Base-by-base conservation (phyloP, 2,329 filamentous ascomycete genomes). In the Cryphonectria radicalis region DNA sequence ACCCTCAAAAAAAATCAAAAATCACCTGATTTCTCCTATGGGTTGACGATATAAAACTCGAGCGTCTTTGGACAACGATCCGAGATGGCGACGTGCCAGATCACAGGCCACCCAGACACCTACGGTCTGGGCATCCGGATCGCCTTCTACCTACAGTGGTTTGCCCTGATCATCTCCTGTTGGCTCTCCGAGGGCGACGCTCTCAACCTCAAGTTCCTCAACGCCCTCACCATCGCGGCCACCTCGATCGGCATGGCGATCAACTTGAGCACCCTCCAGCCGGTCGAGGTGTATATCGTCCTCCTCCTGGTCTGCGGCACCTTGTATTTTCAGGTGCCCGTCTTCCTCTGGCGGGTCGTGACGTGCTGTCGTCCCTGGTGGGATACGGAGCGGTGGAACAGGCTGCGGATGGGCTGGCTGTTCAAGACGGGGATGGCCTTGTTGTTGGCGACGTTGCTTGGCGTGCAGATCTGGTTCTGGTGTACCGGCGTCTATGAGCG, bases 401-500 rank as follows among this genome's bases (percentile, higher is more conserved):
- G 67, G 22, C 50, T 66, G 3, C 57, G 62, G 32, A 40, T 46
- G 46, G 67, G 72, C 8, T 72, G 66, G 55, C 57, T 71, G 14
- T 72, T 70, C 57, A 53, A 63, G 28, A 53, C 73, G 43, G 43
- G 67, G 1, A 71, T 66, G 65, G 66, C 67, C 28, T 40, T 72
- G 1, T 55, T 72, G 62, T 70, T 72, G 25, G 67, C 72, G 1
- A 69, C 68, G 5, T 35, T 76, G 13, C 50, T 73, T 40, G 46
- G 73, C 37, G 71, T 75, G 22, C 71, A 74, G 62, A 70, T 75
- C 6, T 76, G 75, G 75, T 75, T 76, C 71, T 78, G 76, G 76
- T 73, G 69, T 3, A 60, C 64, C 0, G 76, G 76, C 0, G 74
- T 77, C 1, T 71, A 73, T 22, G 42, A 66, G 22, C 46, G 69